Evolutionary conservation across 2,329 filamentous ascomycete species (phyloP).

Genomic region (Exophiala alcalophila): DNA sequence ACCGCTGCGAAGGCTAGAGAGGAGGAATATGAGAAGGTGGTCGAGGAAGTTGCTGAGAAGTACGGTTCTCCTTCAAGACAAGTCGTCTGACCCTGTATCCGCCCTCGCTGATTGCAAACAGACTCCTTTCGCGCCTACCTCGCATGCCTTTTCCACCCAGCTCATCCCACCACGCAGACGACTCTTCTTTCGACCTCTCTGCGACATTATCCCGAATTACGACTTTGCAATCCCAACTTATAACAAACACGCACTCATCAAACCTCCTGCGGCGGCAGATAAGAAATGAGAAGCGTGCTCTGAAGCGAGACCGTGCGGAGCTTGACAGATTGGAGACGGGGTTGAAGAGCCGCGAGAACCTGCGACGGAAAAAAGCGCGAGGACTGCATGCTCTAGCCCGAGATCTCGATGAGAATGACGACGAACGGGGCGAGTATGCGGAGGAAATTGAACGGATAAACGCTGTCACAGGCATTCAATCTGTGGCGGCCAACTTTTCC

Average conservation of each 20-base stretch:
- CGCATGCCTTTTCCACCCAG: slow-evolving; percentile 47
- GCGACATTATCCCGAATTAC: slow-evolving; percentile 36
- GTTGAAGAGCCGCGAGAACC: slow-evolving; percentile 39
- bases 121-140: slow-evolving; percentile 39
- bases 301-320: slow-evolving; percentile 41
- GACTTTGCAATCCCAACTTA: slow-evolving; percentile 39
- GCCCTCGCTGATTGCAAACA: background rate
- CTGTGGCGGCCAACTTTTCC: background rate
- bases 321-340: slow-evolving; percentile 45
- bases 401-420: slow-evolving; percentile 22
- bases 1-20: slow-evolving; percentile 9
- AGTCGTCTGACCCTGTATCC: background rate
- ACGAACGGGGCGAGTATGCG: slow-evolving; percentile 33
- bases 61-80: slow-evolving; percentile 1
- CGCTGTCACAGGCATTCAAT: slow-evolving; percentile 6
- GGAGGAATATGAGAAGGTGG: slow-evolving; percentile 20
- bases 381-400: slow-evolving; percentile 33
- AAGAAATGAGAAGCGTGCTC: slow-evolving; percentile 41
- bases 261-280: slow-evolving; percentile 43
- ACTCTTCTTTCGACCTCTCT: slow-evolving; percentile 45
- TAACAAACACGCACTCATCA: slow-evolving; percentile 40
- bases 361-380: slow-evolving; percentile 38
- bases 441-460: slow-evolving; percentile 12
- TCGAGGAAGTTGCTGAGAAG: slow-evolving; percentile 22
- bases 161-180: slow-evolving; percentile 33